Base-by-base conservation (phyloP, 1,139 yeast species). In the Suhomyces maxii region DNA sequence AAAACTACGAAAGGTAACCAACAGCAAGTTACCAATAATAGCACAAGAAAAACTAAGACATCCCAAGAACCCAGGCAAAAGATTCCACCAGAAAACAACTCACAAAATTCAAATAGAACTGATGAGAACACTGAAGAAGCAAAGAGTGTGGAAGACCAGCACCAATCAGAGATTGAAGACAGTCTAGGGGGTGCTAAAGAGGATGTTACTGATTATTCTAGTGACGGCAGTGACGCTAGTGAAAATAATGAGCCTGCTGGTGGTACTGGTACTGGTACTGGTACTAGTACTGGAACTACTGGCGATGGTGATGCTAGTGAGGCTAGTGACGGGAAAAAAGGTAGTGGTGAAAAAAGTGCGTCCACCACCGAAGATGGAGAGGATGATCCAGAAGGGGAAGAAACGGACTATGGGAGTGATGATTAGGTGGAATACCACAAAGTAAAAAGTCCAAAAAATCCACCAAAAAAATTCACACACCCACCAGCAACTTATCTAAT, bases 201-300 rank as follows among this genome's bases (percentile, higher is more conserved):
- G 28, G 42, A 40, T 12, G 35, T 26, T 7, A 40, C 42, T 10
- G 42, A 40, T 26, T 40, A 40, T 18, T 40, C 42, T 26, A 35
- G 39, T 30, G 42, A 40, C 8, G n/a, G 31, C 23, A 18, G 23
- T 11, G 31, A 28, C n/a, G 23, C 6, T 1, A 18, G 23, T 18
- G 23, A 18, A 4, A 18, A 18, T 18, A 28, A 28, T 9, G 3
- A 9, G 7, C 5, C 31, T 3, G 6, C 7, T 28, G 31, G 11
- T 18, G 18, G 18, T 3, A 28, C 7, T 28, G 31, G 11, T 18
- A 4, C 4, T 18, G 23, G 23, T 18, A 18, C 23, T 6, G 23
- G 23, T 4, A 18, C 23, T 18, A n/a, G n/a, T n/a, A 18, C 23
- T 18, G 23, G 6, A 4, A 3, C 23, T 18, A 18, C 23, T 18